phyloP scores from a whole-genome alignment of 2,329 filamentous ascomycete species.

The Sporothrix pallida region DNA sequence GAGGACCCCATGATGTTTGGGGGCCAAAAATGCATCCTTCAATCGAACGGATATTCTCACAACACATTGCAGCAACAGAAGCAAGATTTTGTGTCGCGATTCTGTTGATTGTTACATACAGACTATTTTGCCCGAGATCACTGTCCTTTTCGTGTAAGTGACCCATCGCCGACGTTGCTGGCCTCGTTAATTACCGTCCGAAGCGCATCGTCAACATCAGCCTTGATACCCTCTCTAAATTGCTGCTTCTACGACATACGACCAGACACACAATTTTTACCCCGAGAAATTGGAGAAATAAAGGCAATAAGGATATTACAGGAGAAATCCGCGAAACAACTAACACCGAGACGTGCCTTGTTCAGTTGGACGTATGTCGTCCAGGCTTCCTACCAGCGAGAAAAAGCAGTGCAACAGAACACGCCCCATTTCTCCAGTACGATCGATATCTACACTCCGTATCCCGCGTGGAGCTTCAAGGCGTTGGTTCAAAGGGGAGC shows the following conservation, averaged over 20 bases:
- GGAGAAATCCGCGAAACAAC: background rate
- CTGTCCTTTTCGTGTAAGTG: background rate
- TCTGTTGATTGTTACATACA: background rate
- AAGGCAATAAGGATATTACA: background rate
- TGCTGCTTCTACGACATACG: slow-evolving; percentile 3
- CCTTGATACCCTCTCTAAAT: background rate
- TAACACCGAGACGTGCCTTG: background rate
- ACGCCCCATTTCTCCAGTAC: background rate
- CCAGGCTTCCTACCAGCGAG: background rate
- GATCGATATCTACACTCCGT: background rate
- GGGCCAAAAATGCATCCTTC: slow-evolving; percentile 11
- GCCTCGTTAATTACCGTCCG: background rate
- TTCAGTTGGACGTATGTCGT: background rate
- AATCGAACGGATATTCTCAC: slow-evolving; percentile 7
- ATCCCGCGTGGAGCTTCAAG: background rate
- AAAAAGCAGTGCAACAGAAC: background rate
- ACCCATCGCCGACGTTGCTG: background rate
- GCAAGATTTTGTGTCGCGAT: background rate
- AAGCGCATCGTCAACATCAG: background rate
- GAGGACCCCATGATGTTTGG: slow-evolving; percentile 20
- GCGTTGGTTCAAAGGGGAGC: slow-evolving; percentile 10
- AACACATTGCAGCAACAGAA: background rate
- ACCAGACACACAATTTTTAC: slow-evolving; percentile 19
- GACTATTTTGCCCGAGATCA: no score
- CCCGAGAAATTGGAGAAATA: background rate